phyloP scores from a whole-genome alignment of 768 basidiomycete species.

The Trametopsis cervina region DNA sequence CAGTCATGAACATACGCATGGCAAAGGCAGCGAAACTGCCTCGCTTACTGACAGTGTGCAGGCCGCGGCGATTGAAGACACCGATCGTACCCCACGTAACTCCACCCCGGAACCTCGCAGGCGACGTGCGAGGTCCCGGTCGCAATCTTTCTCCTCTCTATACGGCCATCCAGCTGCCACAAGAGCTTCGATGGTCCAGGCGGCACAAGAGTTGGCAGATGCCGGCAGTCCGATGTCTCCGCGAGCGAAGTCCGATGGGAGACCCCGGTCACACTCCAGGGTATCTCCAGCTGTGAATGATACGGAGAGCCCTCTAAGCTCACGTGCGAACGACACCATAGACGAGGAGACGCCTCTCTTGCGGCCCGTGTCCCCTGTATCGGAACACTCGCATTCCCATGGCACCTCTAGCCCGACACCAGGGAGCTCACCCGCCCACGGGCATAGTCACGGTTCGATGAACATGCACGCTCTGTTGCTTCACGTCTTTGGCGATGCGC shows the following conservation, averaged over 20 bases:
- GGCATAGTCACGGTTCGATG: conserved; percentile 65
- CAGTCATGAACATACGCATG: conserved; percentile 32
- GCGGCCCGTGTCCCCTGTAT: conserved; percentile 5
- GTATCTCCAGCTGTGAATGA: not conserved
- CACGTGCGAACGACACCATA: not conserved
- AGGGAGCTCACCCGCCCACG: conserved; percentile 12
- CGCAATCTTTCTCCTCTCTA: conserved; percentile 49
- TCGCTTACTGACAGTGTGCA: conserved; percentile 36
- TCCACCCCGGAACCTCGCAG: conserved; percentile 29
- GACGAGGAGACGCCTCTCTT: conserved; percentile 20
- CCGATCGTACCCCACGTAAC: conserved; percentile 22
- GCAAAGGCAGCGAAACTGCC: conserved; percentile 17
- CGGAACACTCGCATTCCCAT: conserved; percentile 11
- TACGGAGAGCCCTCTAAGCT: not conserved
- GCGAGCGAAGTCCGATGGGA: not conserved
- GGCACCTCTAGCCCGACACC: conserved; percentile 6
- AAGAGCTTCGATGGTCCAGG: conserved; percentile 67
- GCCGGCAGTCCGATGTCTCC: conserved; percentile 30
- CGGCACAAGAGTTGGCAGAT: conserved; percentile 73
- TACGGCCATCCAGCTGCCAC: conserved; percentile 73
- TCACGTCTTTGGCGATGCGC: conserved; percentile 93
- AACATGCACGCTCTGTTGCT: conserved; percentile 96
- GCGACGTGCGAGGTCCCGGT: conserved; percentile 25
- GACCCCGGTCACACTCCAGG: not conserved
- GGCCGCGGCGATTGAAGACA: conserved; percentile 13